Conservation (phyloP, 139 green algal species). For the Zygnema cylindricum region DNA sequence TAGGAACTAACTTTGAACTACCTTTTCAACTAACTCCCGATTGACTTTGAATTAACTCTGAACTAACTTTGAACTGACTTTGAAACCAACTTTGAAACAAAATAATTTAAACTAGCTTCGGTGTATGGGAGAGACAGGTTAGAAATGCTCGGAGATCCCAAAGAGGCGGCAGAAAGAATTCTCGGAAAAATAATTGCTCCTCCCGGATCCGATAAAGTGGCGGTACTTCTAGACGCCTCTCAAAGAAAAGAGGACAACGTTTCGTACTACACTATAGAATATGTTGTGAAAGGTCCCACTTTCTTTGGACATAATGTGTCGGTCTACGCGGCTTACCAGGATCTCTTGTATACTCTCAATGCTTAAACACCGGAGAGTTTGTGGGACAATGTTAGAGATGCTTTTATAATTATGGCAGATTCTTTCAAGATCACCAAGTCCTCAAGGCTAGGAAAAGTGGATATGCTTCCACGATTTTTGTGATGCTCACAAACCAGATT, state of each 20-base stretch:
- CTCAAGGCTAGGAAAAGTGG: not conserved
- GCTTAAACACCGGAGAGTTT: slow-evolving; percentile 18
- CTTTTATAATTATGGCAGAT: slow-evolving; percentile 8
- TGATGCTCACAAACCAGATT: no score
- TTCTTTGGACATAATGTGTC: slow-evolving; percentile 87
- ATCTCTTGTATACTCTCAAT: slow-evolving; percentile 49
- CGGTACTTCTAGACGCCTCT: slow-evolving; percentile 67
- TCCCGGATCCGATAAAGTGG: slow-evolving; percentile 55
- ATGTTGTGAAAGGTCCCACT: slow-evolving; percentile 70
- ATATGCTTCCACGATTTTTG: not conserved
- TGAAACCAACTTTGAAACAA: no score
- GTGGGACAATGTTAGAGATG: not conserved
- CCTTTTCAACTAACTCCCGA: no score
- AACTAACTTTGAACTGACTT: no score
- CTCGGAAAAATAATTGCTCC: slow-evolving; percentile 48
- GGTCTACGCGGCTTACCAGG: slow-evolving; percentile 69
- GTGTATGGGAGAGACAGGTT: no score
- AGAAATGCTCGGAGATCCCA: slow-evolving; percentile 26
- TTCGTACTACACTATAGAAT: slow-evolving; percentile 83
- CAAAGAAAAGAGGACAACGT: slow-evolving; percentile 50
- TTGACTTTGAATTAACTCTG: no score
- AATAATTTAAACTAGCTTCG: no score
- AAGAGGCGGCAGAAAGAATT: slow-evolving; percentile 4
- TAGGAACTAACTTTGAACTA: no score
- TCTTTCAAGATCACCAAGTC: not conserved